These are phyloP conservation scores for Picea glauca DNA, from an alignment of 75 land plant species.

Conservation along the genomic window DNA sequence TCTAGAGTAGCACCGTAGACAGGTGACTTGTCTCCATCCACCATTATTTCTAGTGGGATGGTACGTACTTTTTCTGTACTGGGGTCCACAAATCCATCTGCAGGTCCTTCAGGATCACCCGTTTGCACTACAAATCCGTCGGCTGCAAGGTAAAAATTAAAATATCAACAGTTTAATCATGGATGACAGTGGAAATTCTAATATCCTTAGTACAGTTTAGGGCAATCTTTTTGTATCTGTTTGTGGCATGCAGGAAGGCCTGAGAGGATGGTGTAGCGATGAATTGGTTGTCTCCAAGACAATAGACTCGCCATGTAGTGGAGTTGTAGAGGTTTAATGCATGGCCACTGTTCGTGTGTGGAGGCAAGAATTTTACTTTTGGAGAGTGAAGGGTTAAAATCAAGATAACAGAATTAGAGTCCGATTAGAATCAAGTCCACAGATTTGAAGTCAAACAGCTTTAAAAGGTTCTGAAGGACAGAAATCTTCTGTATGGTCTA, in stretches of 20 bases:
- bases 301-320: too few species aligned
- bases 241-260: too few species aligned
- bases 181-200: too few species aligned
- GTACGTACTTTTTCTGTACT: constrained; percentile 82
- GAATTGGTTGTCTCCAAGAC: too few species aligned
- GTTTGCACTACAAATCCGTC: constrained; percentile 99
- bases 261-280: too few species aligned
- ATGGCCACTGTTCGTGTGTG: background rate
- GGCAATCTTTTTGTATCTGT: too few species aligned
- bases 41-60: constrained; percentile 95
- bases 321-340: too few species aligned
- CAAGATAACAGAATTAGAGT: background rate
- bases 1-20: constrained; percentile 95
- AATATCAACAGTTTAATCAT: background rate
- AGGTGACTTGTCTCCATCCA: constrained; percentile 85
- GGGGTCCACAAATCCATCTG: constrained; percentile 98
- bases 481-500: background rate
- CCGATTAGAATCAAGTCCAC: too few species aligned
- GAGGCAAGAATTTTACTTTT: background rate
- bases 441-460: background rate
- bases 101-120: constrained; percentile 98
- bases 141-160: constrained; percentile 49
- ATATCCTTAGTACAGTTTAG: too few species aligned
- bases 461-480: background rate
- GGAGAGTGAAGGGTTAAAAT: background rate